phyloP scores from a whole-genome alignment of 352 stramenopile species.

The Phytophthora pisi region DNA sequence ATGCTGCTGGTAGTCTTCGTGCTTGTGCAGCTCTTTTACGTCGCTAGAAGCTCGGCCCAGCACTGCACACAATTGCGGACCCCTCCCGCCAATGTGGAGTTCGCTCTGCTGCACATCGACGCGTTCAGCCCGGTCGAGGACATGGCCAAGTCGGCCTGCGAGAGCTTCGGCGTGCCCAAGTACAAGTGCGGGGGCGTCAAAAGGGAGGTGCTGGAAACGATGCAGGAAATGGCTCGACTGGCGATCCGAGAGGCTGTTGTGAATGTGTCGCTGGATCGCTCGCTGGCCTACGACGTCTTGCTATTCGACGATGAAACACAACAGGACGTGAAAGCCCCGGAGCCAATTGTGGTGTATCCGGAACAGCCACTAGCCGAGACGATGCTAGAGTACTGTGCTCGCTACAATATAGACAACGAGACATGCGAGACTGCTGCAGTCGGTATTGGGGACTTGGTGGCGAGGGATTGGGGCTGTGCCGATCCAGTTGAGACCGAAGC shows the following conservation, averaged over 20 bases:
- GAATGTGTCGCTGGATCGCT: conserved; percentile 66
- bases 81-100: conserved; percentile 33
- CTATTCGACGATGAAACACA: conserved; percentile 15
- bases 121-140: conserved; percentile 40
- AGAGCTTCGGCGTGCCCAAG: conserved; percentile 28
- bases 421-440: conserved; percentile 17
- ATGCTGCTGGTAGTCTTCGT: conserved; percentile 10
- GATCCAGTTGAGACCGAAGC: conserved; percentile 5
- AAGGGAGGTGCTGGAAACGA: conserved; percentile 39
- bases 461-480: conserved; percentile 57
- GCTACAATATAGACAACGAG: conserved; percentile 21
- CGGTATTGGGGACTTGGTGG: conserved; percentile 38
- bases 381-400: conserved; percentile 37
- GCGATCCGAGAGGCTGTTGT: conserved; percentile 52
- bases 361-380: conserved; percentile 44
- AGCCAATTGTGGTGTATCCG: conserved; percentile 39
- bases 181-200: conserved; percentile 41
- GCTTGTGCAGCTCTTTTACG: conserved; percentile 11
- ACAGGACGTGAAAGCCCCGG: conserved; percentile 23
- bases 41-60: background rate
- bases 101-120: conserved; percentile 47
- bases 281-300: conserved; percentile 49
- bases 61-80: conserved; percentile 31
- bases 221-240: conserved; percentile 52
- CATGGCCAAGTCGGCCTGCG: conserved; percentile 28